Percentiles rank a stretch among this genome's conserved stretches.
These are phyloP conservation scores for Monosporozyma siamensis DNA, from an alignment of 805 yeast species.

Conservation along the genomic window DNA sequence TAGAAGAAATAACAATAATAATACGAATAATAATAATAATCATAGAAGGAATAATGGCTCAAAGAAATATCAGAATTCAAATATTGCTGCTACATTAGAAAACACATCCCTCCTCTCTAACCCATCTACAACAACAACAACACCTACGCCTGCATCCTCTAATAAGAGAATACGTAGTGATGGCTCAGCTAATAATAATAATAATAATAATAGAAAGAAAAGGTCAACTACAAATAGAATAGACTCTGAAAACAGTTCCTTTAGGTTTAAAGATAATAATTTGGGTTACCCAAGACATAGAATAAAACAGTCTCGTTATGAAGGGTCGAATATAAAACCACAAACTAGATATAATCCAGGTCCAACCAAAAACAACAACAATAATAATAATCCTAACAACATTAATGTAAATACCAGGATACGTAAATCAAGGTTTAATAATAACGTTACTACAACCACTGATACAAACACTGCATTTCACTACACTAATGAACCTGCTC, in stretches of 20 bases:
- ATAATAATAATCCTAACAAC: background rate
- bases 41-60: background rate
- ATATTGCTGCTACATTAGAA: background rate
- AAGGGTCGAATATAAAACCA: background rate
- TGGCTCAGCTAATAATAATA: background rate
- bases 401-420: background rate
- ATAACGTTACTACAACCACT: too few relatives aligned
- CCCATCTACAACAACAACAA: conserved; percentile 1
- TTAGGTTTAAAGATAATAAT: background rate
- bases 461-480: too few relatives aligned
- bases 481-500: too few relatives aligned
- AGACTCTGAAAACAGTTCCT: background rate
- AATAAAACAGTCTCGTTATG: conserved; percentile 4
- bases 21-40: background rate
- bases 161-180: background rate
- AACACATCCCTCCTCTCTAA: conserved; percentile 1
- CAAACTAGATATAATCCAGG: background rate
- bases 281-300: background rate
- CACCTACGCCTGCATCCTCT: too few relatives aligned
- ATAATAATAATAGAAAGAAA: conserved; percentile 1
- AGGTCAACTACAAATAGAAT: conserved; percentile 2
- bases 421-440: conserved; percentile 3
- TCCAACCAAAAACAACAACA: background rate
- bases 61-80: background rate
- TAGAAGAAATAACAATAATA: background rate